Conservation (phyloP, 208 protist species). For the Leptomonas seymouri region DNA sequence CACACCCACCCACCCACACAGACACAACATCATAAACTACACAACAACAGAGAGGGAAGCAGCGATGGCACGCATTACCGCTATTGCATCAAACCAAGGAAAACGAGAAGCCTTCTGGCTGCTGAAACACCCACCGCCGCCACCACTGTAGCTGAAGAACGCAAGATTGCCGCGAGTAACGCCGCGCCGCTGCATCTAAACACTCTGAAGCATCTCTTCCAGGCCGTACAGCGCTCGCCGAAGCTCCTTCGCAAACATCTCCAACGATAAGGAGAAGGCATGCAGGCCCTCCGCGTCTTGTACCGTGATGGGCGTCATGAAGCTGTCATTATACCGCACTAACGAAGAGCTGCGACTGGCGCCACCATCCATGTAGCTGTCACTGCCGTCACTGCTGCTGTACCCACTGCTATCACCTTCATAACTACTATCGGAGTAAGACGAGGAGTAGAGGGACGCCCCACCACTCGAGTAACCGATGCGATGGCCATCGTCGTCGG, state of each 20-base stretch:
- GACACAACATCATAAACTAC: too few species aligned
- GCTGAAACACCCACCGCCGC: too few species aligned
- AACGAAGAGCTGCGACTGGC: constrained; percentile 13
- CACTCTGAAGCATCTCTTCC: constrained; percentile 70
- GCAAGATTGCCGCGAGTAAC: too few species aligned
- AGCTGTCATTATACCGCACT: constrained; percentile 69
- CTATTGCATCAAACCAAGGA: too few species aligned
- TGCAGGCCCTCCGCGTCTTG: constrained; percentile 76
- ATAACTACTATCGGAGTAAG: not conserved
- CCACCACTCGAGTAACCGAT: not conserved
- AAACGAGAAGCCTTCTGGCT: too few species aligned
- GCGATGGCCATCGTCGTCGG: not conserved
- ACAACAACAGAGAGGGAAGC: too few species aligned
- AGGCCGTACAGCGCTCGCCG: constrained; percentile 59
- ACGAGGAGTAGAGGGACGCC: not conserved
- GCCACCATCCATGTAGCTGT: constrained; percentile 4
- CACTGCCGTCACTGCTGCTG: constrained; percentile 1
- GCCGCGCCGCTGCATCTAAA: constrained; percentile 9
- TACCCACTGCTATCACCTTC: constrained; percentile 8
- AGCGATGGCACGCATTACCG: too few species aligned
- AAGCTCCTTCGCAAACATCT: constrained; percentile 76
- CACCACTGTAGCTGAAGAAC: too few species aligned
- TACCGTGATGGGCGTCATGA: constrained; percentile 64
- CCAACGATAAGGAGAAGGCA: constrained; percentile 53
- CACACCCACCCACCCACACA: too few species aligned